phyloP scores from a whole-genome alignment of 495 filamentous ascomycete species.

The Daldinia grandis region DNA sequence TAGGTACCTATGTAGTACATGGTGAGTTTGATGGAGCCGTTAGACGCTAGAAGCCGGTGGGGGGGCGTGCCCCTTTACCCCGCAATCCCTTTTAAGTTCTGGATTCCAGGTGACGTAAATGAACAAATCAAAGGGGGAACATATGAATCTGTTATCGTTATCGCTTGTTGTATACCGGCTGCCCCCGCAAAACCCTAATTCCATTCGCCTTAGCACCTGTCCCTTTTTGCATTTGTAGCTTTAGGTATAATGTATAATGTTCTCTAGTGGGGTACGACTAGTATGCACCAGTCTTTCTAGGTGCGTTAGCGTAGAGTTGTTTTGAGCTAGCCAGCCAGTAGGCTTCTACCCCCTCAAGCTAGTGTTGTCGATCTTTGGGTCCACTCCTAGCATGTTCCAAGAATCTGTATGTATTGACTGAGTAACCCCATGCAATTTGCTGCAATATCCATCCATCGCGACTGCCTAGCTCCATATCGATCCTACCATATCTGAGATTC shows the following conservation, averaged over 20 bases:
- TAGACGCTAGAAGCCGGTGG: conserved; percentile 20
- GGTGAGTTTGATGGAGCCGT: background rate
- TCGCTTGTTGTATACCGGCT: conserved; percentile 6
- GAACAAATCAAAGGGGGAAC: conserved; percentile 9
- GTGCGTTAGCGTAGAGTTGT: conserved; percentile 15
- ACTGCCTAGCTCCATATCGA: conserved; percentile 22
- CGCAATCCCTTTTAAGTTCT: conserved; percentile 33
- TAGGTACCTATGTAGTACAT: too few species aligned
- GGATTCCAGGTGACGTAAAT: conserved; percentile 38
- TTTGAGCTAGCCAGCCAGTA: conserved; percentile 18
- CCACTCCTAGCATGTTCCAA: conserved; percentile 22
- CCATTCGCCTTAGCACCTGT: conserved; percentile 8
- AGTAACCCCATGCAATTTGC: conserved; percentile 4
- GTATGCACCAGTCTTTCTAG: conserved; percentile 2
- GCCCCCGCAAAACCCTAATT: conserved; percentile 7
- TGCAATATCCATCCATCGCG: conserved; percentile 6
- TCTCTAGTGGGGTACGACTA: background rate
- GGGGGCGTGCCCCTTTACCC: conserved; percentile 37
- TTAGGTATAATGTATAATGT: too few species aligned
- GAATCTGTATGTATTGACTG: conserved; percentile 7
- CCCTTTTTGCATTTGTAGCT: conserved; percentile 15
- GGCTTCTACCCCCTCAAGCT: background rate
- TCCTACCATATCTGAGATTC: conserved; percentile 36
- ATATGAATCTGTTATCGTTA: conserved; percentile 21
- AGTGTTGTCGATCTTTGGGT: conserved; percentile 20